Evolutionary conservation across 139 green algal genomes (phyloP).

Genomic region (Chlamydomonas applanata): DNA sequence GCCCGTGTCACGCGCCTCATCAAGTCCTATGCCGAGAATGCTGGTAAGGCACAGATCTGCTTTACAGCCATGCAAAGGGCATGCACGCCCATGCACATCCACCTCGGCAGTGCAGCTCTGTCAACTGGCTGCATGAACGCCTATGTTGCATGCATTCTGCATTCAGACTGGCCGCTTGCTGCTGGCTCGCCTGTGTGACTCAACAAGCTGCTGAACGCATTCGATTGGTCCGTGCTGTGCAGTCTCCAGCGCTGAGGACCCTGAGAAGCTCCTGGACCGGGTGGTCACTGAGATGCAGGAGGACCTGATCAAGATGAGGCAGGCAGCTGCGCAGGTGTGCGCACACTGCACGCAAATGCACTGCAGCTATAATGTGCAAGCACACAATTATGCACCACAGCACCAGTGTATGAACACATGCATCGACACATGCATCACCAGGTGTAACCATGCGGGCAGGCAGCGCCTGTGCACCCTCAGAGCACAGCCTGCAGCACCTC

Average conservation of each 20-base stretch:
- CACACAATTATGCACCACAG: no score
- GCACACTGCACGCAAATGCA: no score
- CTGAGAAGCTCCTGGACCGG: constrained; percentile 98
- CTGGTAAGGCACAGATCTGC: constrained; percentile 51
- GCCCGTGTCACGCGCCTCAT: constrained; percentile 75
- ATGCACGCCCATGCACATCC: not conserved
- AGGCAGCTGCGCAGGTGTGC: constrained; percentile 89
- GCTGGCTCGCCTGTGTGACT: no score
- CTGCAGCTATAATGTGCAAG: no score
- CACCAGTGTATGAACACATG: no score
- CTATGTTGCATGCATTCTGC: no score
- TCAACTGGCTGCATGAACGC: no score
- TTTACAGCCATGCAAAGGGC: not conserved
- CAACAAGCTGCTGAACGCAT: not conserved
- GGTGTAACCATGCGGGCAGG: no score
- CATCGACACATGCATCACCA: no score
- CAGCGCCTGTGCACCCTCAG: no score
- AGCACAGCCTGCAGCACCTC: no score
- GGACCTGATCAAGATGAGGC: constrained; percentile 97
- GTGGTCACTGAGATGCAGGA: constrained; percentile 96
- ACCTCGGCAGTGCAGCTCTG: no score
- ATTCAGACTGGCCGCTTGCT: not conserved
- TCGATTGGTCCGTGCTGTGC: constrained; percentile 1
- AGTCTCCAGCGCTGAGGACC: constrained; percentile 87
- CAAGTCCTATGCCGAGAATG: constrained; percentile 87